Conservation (phyloP, 345 rosid genomes). For the Arabis alpina region DNA sequence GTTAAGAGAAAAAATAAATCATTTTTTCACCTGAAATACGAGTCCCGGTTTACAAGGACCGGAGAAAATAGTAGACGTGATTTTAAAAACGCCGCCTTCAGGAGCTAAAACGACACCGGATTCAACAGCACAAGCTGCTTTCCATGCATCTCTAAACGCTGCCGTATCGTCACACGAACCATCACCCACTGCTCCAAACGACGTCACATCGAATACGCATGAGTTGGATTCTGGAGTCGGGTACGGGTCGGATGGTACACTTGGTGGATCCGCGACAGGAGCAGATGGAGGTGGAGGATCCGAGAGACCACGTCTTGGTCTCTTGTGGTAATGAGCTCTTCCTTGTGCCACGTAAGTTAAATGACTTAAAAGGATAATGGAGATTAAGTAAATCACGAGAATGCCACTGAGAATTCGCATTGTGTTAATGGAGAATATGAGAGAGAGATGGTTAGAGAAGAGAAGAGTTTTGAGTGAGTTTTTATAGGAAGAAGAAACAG, state of each 20-base stretch:
- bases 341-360: constrained; percentile 46
- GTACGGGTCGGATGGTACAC: constrained; percentile 70
- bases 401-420: constrained; percentile 34
- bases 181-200: constrained; percentile 86
- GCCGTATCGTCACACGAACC: constrained; percentile 79
- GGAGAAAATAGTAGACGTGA: constrained; percentile 89
- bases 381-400: constrained; percentile 36
- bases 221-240: constrained; percentile 52
- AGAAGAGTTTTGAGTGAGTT: constrained; percentile 38
- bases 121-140: constrained; percentile 82
- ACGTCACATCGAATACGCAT: constrained; percentile 63
- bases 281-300: constrained; percentile 40
- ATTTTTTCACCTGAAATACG: constrained; percentile 58
- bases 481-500: constrained; percentile 41
- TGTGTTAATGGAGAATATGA: constrained; percentile 13
- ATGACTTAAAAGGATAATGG: constrained; percentile 33
- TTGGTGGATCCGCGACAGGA: constrained; percentile 40
- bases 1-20: background rate
- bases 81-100: constrained; percentile 60
- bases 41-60: constrained; percentile 95
- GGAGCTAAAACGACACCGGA: constrained; percentile 71
- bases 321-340: constrained; percentile 75
- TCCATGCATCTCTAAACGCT: constrained; percentile 84
- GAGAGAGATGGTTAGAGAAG: constrained; percentile 8
- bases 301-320: constrained; percentile 31